phyloP scores from a whole-genome alignment of 139 green algal genomes.

The Coccomyxa sp. region DNA sequence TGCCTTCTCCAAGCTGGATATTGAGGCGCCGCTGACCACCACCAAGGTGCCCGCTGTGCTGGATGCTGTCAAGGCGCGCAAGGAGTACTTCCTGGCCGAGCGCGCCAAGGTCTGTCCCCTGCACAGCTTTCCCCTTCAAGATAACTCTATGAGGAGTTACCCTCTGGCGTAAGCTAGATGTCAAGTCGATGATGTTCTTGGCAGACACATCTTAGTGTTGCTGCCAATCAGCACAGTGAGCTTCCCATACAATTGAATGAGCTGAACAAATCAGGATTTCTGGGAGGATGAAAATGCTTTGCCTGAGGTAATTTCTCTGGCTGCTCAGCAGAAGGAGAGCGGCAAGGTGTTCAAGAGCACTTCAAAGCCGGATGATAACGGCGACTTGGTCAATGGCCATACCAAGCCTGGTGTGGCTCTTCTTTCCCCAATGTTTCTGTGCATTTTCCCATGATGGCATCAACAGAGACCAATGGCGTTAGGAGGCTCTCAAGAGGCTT shows the following conservation, averaged over 20 bases:
- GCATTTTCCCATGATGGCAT: neutral
- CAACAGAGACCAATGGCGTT: too few relatives aligned
- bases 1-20: constrained; percentile 15
- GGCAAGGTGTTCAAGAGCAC: neutral
- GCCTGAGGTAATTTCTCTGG: neutral
- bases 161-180: neutral
- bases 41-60: constrained; percentile 13
- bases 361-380: neutral
- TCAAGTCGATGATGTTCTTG: neutral
- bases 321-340: neutral
- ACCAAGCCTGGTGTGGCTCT: neutral
- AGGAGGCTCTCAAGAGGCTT: too few relatives aligned
- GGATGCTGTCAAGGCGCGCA: constrained; percentile 8
- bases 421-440: neutral
- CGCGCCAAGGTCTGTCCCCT: neutral
- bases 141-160: neutral
- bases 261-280: neutral
- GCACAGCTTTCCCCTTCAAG: neutral
- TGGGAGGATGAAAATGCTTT: neutral
- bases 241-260: neutral
- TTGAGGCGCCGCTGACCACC: constrained; percentile 18
- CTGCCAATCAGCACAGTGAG: neutral
- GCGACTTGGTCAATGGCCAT: neutral
- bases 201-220: neutral
- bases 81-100: constrained; percentile 18